These are phyloP conservation scores for Annona squamosa DNA, from an alignment of 164 flowering plant genomes.

Conservation along the genomic window DNA sequence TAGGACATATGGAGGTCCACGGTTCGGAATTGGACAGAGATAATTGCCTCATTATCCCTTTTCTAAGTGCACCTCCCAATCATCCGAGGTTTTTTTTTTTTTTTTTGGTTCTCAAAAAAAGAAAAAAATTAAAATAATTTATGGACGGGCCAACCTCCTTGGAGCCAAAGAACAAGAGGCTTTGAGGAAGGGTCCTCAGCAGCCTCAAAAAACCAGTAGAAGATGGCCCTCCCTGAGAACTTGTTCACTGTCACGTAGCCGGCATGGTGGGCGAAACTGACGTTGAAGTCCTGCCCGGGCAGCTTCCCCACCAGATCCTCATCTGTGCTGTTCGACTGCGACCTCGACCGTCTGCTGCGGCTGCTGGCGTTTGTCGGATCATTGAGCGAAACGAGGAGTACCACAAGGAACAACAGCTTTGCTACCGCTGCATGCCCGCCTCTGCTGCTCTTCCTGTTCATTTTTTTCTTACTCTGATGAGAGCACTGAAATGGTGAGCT, in stretches of 20 bases:
- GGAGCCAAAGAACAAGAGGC: slow-evolving; percentile 90
- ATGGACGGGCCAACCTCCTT: slow-evolving; percentile 53
- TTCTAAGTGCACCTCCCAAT: too few species aligned
- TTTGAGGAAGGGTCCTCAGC: slow-evolving; percentile 68
- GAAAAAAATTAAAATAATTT: neutral
- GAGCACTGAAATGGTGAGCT: too few species aligned
- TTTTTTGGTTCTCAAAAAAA: too few species aligned
- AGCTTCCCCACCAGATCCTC: slow-evolving; percentile 43
- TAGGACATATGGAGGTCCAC: too few species aligned
- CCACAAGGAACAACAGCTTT: neutral
- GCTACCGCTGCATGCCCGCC: too few species aligned
- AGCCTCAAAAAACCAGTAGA: slow-evolving; percentile 92
- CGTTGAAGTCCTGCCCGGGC: slow-evolving; percentile 58
- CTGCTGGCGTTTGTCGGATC: neutral
- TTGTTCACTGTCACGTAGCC: slow-evolving; percentile 75
- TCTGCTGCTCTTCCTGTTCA: too few species aligned
- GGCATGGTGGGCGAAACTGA: slow-evolving; percentile 67
- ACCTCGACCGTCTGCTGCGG: neutral
- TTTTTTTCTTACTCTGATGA: too few species aligned
- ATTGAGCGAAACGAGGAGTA: neutral
- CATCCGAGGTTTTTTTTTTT: too few species aligned
- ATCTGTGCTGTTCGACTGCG: slow-evolving; percentile 8
- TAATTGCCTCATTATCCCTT: too few species aligned
- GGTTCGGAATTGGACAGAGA: too few species aligned
- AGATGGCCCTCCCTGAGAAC: slow-evolving; percentile 58